Base-by-base conservation (phyloP, 345 rosid genomes). In the Eucalyptus cloeziana region DNA sequence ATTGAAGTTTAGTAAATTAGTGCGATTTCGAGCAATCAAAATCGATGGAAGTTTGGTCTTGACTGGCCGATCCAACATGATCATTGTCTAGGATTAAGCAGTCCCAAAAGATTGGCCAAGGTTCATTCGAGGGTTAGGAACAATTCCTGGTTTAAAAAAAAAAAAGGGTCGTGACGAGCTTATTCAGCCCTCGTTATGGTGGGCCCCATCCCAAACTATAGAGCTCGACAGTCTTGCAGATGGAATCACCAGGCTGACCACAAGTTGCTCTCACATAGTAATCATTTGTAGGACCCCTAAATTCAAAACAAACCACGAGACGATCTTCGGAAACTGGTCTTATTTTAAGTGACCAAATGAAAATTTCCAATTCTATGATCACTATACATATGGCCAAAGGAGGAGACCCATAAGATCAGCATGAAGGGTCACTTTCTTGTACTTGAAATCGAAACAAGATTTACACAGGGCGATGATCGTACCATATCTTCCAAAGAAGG, bases 121-220 rank as follows among this genome's bases (percentile, higher is more conserved):
- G 14, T 40, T 37, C 27, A 37, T 76, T 19, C 8, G 1, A 1
- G 15, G 27, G 15, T 12, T 5, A 7, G 30, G 45, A 76, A 37
- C 25, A 76, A 19, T 37, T 40, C 27, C 14, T 6, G 44, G 21
- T 69, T 52, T 4, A 40, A 40, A 40, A 40, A 52, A 52, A 67
- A 3, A 11, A 5, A 5, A 25, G 19, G 14, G 15, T 21, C 4
- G 3, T 2, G 2, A 76, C 3, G 2, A 8, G 37, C 7, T 64
- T n/a, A 64, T n/a, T 64, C 40, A 10, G 14, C 10, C 76, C 37
- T 64, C 19, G 5, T 17, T 30, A 13, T 4, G 76, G 37, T 7
- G 16, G 16, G 30, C 76, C 17, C 21, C 40, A 64, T 64, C 76
- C 76, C 83, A 21, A 71, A 37, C 45, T 1, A 21, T 21, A 37